Evolutionary conservation across 1,139 yeast genomes (phyloP).

Genomic region (Wickerhamomyces sp.): DNA sequence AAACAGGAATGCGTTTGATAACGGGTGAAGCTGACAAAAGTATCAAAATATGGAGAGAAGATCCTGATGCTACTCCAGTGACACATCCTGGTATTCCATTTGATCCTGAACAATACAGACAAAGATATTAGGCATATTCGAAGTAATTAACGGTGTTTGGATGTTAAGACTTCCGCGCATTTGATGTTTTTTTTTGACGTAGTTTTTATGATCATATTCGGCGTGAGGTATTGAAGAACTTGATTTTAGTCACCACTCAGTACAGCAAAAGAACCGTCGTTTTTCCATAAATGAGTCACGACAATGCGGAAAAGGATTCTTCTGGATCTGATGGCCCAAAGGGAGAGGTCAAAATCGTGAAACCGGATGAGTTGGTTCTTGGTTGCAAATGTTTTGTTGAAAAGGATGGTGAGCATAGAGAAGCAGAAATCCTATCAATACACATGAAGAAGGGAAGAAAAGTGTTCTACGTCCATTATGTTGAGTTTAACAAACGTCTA

Average conservation of each 20-base stretch:
- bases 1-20: constrained; percentile 72
- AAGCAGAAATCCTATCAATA: constrained; percentile 81
- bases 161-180: neutral
- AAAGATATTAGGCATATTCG: constrained; percentile 10
- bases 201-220: neutral
- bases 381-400: constrained; percentile 81
- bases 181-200: neutral
- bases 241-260: neutral
- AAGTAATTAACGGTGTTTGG: neutral
- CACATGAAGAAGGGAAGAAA: constrained; percentile 72
- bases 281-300: constrained; percentile 5
- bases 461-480: constrained; percentile 89
- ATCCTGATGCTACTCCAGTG: constrained; percentile 39
- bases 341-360: constrained; percentile 22
- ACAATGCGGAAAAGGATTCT: constrained; percentile 10
- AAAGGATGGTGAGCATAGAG: constrained; percentile 73
- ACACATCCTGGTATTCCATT: constrained; percentile 45
- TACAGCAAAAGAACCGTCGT: neutral
- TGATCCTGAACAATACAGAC: constrained; percentile 31
- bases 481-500: constrained; percentile 85
- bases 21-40: constrained; percentile 92
- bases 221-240: too few species aligned
- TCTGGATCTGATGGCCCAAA: constrained; percentile 18
- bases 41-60: constrained; percentile 76
- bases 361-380: constrained; percentile 46